phyloP scores from a whole-genome alignment of 2,329 filamentous ascomycete genomes.

The Aspergillus quadrilineatus region DNA sequence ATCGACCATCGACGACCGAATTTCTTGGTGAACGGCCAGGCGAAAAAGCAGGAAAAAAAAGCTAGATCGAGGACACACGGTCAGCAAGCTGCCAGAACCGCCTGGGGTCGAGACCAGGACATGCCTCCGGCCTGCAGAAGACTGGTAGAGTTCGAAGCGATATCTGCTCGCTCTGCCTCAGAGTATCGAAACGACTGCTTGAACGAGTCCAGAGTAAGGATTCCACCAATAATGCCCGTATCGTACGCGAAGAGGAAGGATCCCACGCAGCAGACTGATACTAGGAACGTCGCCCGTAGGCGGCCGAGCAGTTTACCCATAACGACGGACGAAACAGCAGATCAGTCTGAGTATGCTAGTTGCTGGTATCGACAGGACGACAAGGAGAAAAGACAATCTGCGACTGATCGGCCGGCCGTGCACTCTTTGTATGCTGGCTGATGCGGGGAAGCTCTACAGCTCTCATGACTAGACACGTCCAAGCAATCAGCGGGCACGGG shows the following conservation, averaged over 20 bases:
- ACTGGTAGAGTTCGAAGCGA: slow-evolving; percentile 49
- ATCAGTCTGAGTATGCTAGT: background rate
- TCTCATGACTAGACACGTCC: background rate
- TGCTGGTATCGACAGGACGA: background rate
- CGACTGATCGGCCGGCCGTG: background rate
- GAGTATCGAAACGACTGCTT: slow-evolving; percentile 44
- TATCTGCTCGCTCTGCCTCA: slow-evolving; percentile 36
- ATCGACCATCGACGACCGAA: slow-evolving; percentile 49
- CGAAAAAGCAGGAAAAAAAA: slow-evolving; percentile 52
- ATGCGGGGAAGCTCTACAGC: slow-evolving; percentile 5
- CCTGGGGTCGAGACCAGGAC: background rate
- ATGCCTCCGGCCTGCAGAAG: slow-evolving; percentile 49
- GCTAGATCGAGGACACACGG: slow-evolving; percentile 24
- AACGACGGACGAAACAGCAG: background rate
- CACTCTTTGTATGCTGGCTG: background rate
- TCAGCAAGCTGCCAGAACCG: background rate
- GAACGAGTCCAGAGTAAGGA: slow-evolving; percentile 47
- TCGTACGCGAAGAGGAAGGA: slow-evolving; percentile 35
- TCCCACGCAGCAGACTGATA: slow-evolving; percentile 11
- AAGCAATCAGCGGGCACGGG: background rate
- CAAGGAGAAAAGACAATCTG: background rate
- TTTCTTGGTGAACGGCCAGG: slow-evolving; percentile 48
- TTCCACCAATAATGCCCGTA: slow-evolving; percentile 42
- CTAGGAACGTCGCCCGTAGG: slow-evolving; percentile 6
- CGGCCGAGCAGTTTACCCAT: slow-evolving; percentile 12